Percentiles rank a stretch among this genome's conserved stretches.
These are phyloP conservation scores for Boletus rubropictus DNA, from an alignment of 768 basidiomycete species.

Conservation along the genomic window DNA sequence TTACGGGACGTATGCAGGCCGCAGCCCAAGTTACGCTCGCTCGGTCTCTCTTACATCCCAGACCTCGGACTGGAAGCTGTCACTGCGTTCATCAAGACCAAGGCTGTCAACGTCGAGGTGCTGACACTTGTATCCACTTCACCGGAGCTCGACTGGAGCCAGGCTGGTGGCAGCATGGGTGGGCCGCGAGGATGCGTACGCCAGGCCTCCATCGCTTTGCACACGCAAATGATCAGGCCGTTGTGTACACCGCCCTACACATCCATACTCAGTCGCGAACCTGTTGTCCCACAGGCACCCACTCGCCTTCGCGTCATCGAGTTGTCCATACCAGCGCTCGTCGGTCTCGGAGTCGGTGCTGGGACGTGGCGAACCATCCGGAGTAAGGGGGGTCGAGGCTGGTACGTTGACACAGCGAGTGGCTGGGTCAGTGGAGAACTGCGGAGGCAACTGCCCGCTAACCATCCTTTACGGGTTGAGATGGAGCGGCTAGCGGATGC, in stretches of 20 bases:
- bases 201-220: constrained; percentile 70
- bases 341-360: constrained; percentile 69
- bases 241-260: constrained; percentile 75
- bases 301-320: constrained; percentile 86
- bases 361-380: constrained; percentile 85
- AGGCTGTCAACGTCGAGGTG: constrained; percentile 76
- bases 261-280: constrained; percentile 42
- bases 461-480: constrained; percentile 66
- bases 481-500: constrained; percentile 69
- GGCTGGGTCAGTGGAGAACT: constrained; percentile 65
- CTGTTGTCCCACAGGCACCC: constrained; percentile 35
- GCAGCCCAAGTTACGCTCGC: constrained; percentile 73
- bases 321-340: constrained; percentile 64
- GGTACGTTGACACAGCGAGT: constrained; percentile 88
- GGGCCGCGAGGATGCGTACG: constrained; percentile 42
- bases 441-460: constrained; percentile 49
- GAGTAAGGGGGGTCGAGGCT: constrained; percentile 89
- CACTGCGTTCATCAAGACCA: constrained; percentile 58
- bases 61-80: constrained; percentile 59
- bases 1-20: constrained; percentile 46
- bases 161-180: constrained; percentile 27
- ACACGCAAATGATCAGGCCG: constrained; percentile 72
- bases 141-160: constrained; percentile 62
- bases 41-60: constrained; percentile 87
- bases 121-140: constrained; percentile 75